These are phyloP conservation scores for Groenewaldozyma tartarivorans DNA, from an alignment of 805 yeast species.

Conservation along the genomic window DNA sequence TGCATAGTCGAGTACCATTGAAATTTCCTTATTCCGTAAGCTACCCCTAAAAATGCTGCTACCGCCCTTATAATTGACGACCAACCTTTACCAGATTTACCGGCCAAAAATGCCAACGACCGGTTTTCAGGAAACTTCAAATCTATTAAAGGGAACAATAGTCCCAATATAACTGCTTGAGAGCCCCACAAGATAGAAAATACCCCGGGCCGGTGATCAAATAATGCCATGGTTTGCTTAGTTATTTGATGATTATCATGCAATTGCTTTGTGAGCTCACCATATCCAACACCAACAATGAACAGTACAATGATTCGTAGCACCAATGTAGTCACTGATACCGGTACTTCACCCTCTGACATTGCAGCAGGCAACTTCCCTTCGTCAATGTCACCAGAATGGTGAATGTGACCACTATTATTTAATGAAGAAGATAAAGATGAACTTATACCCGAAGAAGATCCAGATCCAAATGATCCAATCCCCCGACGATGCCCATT, in stretches of 20 bases:
- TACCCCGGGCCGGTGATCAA: conserved; percentile 17
- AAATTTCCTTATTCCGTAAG: conserved; percentile 30
- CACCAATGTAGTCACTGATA: conserved; percentile 12
- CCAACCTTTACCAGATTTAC: conserved; percentile 26
- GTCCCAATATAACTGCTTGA: conserved; percentile 22
- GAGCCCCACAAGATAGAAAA: conserved; percentile 22
- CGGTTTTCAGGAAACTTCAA: conserved; percentile 15
- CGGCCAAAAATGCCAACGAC: conserved; percentile 6
- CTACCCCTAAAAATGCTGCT: conserved; percentile 31
- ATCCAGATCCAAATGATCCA: neutral
- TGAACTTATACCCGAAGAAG: neutral
- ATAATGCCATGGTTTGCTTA: conserved; percentile 1
- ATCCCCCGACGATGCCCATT: neutral
- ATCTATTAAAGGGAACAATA: conserved; percentile 22
- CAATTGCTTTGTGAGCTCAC: conserved; percentile 22
- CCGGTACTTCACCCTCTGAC: conserved; percentile 10
- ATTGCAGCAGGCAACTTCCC: neutral
- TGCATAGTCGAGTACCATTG: conserved; percentile 28
- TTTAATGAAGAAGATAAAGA: neutral
- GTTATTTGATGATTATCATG: conserved; percentile 20
- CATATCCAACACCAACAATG: conserved; percentile 23
- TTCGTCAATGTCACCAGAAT: neutral
- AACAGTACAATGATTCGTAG: conserved; percentile 17
- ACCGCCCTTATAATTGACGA: conserved; percentile 28
- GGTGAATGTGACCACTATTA: conserved; percentile 1